Conservation (phyloP, 768 basidiomycete species). For the Tylopilus sp. region DNA sequence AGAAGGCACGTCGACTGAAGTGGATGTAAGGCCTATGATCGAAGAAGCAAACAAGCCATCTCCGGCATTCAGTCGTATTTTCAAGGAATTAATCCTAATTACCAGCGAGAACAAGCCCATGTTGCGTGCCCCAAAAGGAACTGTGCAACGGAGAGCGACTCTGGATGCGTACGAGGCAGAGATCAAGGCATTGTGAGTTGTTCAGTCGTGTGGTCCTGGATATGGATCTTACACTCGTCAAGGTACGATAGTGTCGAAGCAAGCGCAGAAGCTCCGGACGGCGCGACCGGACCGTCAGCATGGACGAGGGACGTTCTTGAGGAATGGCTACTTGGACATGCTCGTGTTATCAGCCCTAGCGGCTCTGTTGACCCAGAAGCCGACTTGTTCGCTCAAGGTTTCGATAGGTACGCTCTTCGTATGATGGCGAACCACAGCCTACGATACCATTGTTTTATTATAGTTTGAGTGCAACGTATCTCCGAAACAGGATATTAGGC, state of each 20-base stretch:
- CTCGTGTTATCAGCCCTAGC: neutral
- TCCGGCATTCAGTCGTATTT: conserved; percentile 39
- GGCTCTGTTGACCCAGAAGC: neutral
- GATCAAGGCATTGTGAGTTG: conserved; percentile 3
- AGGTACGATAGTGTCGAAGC: neutral
- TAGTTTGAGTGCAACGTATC: conserved; percentile 22
- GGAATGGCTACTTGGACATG: neutral
- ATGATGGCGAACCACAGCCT: no score
- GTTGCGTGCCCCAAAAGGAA: conserved; percentile 34
- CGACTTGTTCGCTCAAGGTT: neutral
- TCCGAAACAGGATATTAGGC: conserved; percentile 9
- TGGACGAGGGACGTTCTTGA: neutral
- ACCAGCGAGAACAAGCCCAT: conserved; percentile 39
- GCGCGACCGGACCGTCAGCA: neutral
- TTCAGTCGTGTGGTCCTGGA: neutral
- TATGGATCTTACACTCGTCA: neutral
- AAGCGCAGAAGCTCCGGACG: neutral
- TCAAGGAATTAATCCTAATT: conserved; percentile 52
- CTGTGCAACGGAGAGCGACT: conserved; percentile 12
- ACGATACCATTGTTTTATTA: neutral
- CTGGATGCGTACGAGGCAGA: conserved; percentile 23
- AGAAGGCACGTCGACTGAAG: no score
- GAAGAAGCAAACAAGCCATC: conserved; percentile 40
- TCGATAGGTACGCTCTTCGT: neutral
- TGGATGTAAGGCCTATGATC: conserved; percentile 32